Base-by-base conservation (phyloP, 2,329 filamentous ascomycete genomes). In the Chaetomium olivaceum region DNA sequence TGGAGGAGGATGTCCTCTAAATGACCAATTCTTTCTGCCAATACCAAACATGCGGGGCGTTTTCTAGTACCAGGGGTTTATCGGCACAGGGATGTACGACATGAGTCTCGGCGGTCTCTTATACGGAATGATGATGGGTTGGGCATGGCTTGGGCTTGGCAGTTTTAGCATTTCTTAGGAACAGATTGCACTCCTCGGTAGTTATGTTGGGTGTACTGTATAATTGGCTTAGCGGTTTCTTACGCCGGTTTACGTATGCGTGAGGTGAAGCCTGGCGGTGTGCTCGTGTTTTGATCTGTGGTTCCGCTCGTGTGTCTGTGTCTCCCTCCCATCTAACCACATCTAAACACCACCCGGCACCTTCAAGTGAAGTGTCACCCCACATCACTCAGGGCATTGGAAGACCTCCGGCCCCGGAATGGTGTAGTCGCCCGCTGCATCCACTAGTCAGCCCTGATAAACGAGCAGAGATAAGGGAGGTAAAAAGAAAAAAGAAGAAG, bases 1-100 rank as follows among this genome's bases (percentile, higher is more conserved):
- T 89, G 87, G 87, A 88, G 71, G 86, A 89, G 67, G 87, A 89
- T 72, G 88, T 89, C 63, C 79, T 85, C 76, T 80, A 75, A 74
- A 9, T 8, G 25, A 51, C n/a, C 7, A 23, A 7, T 4, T 4
- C 9, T 25, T 54, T 16, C 27, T 9, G 51, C n/a, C n/a, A 21
- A 48, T 48, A 8, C 43, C 16, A 11, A 48, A 21, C 29, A 36
- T 4, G 14, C 36, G 16, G 16, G 39, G 39, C 39, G 25, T 33
- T 59, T 59, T 19, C 14, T 2, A 36, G 39, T 1, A 31, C 25
- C 4, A 19, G 48, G 21, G 61, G 33, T 50, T 59, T 60, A n/a
- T 58, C 9, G 51, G 62, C 31, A 52, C 52, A 19, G 43, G 25
- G 11, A 52, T 65, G 63, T 65, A 67, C 58, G 65, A 64, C 63